Conservation (phyloP, 2,329 filamentous ascomycete species). For the Fusarium pseudonygamai region DNA sequence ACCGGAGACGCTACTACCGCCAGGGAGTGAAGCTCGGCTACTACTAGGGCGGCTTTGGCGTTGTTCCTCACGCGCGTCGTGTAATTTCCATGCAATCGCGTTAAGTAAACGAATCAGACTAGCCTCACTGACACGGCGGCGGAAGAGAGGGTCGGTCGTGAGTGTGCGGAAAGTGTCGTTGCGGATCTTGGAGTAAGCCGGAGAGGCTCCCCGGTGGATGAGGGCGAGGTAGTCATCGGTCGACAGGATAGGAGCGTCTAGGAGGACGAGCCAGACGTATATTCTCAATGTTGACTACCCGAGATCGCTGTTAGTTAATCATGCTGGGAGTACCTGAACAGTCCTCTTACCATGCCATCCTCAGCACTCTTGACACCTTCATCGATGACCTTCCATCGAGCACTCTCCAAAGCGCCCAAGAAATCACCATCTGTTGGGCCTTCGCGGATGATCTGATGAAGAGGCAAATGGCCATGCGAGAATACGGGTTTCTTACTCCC, state of each 20-base stretch:
- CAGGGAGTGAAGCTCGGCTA: conserved; percentile 48
- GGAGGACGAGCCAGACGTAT: conserved; percentile 94
- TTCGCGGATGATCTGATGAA: conserved; percentile 82
- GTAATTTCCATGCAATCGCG: conserved; percentile 91
- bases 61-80: conserved; percentile 74
- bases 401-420: conserved; percentile 71
- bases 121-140: conserved; percentile 92
- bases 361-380: conserved; percentile 80
- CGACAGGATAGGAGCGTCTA: conserved; percentile 84
- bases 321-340: neutral
- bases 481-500: conserved; percentile 56
- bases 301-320: neutral
- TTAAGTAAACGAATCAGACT: conserved; percentile 94
- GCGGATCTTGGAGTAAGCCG: conserved; percentile 95
- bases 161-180: conserved; percentile 98
- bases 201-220: conserved; percentile 91
- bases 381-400: conserved; percentile 77
- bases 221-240: conserved; percentile 91
- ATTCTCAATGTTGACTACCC: conserved; percentile 86
- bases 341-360: conserved; percentile 77
- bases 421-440: conserved; percentile 79
- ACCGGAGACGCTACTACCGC: conserved; percentile 47
- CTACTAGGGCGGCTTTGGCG: conserved; percentile 53
- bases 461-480: conserved; percentile 65
- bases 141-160: conserved; percentile 96